phyloP scores from a whole-genome alignment of 176 grass and related monocot species.

The Coix lacrymajobi region DNA sequence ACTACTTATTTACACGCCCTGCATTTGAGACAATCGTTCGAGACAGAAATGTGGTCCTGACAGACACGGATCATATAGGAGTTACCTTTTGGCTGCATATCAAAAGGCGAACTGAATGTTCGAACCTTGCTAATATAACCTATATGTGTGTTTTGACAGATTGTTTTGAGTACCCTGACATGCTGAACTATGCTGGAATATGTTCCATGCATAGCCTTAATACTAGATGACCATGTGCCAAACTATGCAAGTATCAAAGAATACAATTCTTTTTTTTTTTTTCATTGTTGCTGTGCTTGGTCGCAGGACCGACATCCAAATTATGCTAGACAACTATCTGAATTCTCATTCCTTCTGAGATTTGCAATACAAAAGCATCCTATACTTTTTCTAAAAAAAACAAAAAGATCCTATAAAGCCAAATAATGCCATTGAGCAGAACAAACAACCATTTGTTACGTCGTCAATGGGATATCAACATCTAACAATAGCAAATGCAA shows the following conservation, averaged over 20 bases:
- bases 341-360: neutral
- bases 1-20: neutral
- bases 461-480: neutral
- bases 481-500: neutral
- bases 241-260: neutral
- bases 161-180: neutral
- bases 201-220: neutral
- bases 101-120: neutral
- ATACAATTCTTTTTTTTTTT: neutral
- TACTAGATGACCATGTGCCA: neutral
- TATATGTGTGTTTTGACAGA: neutral
- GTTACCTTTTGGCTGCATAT: neutral
- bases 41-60: neutral
- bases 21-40: neutral
- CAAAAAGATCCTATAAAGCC: neutral
- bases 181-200: neutral
- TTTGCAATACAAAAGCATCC: neutral
- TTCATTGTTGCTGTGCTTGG: neutral
- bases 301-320: neutral
- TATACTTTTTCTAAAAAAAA: neutral
- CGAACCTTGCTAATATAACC: neutral
- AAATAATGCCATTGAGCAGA: neutral
- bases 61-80: neutral
- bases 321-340: neutral
- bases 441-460: neutral